phyloP scores from a whole-genome alignment of 169 alveolate genomes.

The Plasmodium vivax region DNA sequence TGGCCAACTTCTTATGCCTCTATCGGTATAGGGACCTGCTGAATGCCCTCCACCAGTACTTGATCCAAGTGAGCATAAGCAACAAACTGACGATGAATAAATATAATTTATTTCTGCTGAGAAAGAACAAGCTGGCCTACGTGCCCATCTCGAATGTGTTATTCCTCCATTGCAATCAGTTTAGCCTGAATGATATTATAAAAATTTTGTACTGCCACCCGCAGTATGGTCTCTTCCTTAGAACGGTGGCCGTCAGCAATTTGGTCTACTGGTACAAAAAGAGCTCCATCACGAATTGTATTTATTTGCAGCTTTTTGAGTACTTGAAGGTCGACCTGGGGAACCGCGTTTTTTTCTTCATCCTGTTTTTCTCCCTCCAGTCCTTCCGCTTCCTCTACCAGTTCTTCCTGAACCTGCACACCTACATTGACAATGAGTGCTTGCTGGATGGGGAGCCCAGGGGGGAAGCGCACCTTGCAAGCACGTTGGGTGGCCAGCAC shows the following conservation, averaged over 20 bases:
- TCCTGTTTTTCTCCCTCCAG: conserved; percentile 47
- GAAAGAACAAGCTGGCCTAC: conserved; percentile 28
- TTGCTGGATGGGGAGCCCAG: neutral
- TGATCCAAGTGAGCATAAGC: conserved; percentile 30
- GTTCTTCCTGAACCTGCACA: conserved; percentile 62
- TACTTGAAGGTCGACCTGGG: conserved; percentile 65
- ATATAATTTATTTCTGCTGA: conserved; percentile 32
- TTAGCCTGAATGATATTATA: conserved; percentile 36
- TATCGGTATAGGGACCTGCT: conserved; percentile 16
- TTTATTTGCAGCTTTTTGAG: conserved; percentile 66
- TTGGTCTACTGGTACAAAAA: conserved; percentile 49
- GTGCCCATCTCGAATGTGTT: conserved; percentile 56
- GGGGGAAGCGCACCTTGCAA: too few relatives aligned
- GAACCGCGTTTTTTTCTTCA: conserved; percentile 61
- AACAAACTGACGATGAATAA: conserved; percentile 42
- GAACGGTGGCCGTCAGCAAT: conserved; percentile 37
- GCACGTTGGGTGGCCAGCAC: neutral
- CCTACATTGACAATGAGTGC: conserved; percentile 41
- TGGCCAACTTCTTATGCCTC: conserved; percentile 34
- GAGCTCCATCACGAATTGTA: conserved; percentile 58
- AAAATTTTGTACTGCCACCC: conserved; percentile 65
- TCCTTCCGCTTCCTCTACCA: conserved; percentile 48
- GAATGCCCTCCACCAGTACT: conserved; percentile 30
- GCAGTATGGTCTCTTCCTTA: conserved; percentile 39
- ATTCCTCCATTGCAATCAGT: conserved; percentile 44